Conservation (phyloP, 2,329 filamentous ascomycete species). For the Fusarium tuaranense region DNA sequence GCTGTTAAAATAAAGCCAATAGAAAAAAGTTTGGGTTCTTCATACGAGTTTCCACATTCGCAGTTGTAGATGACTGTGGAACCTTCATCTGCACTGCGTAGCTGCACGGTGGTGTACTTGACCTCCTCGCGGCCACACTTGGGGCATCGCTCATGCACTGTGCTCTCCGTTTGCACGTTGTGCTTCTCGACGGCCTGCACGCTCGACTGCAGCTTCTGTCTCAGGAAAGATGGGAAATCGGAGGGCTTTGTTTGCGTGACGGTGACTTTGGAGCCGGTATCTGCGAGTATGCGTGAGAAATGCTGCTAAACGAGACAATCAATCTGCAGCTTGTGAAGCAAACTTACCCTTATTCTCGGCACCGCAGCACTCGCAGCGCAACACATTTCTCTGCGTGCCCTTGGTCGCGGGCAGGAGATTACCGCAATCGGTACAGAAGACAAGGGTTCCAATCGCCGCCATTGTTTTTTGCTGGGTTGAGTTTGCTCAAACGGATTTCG, state of each 20-base stretch:
- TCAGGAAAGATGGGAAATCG: slow-evolving; percentile 90
- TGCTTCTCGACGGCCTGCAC: slow-evolving; percentile 84
- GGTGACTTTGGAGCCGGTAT: slow-evolving; percentile 80
- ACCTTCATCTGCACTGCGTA: slow-evolving; percentile 94
- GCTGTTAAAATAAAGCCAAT: slow-evolving; percentile 40
- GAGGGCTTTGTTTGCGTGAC: slow-evolving; percentile 87
- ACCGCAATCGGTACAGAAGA: slow-evolving; percentile 94
- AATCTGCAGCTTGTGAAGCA: background rate
- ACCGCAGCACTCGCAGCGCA: slow-evolving; percentile 89
- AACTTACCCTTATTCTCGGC: slow-evolving; percentile 82
- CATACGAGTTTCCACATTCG: slow-evolving; percentile 83
- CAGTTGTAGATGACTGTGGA: slow-evolving; percentile 92
- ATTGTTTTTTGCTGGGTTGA: slow-evolving; percentile 60
- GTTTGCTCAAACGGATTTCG: slow-evolving; percentile 2
- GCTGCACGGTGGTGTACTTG: slow-evolving; percentile 85
- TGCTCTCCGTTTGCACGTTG: slow-evolving; percentile 80
- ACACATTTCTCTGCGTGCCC: slow-evolving; percentile 78
- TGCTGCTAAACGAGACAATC: background rate
- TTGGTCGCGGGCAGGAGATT: slow-evolving; percentile 87
- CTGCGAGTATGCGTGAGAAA: slow-evolving; percentile 54
- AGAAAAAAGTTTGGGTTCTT: slow-evolving; percentile 43
- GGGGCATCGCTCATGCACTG: slow-evolving; percentile 76
- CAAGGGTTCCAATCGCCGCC: slow-evolving; percentile 89
- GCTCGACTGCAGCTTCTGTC: slow-evolving; percentile 85
- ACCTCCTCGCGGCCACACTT: slow-evolving; percentile 87